A percentile compares a stretch with the other conserved stretches of the same genome.
These are phyloP conservation scores for Leavenworthia alabamica DNA, from an alignment of 345 rosid species.

Conservation along the genomic window DNA sequence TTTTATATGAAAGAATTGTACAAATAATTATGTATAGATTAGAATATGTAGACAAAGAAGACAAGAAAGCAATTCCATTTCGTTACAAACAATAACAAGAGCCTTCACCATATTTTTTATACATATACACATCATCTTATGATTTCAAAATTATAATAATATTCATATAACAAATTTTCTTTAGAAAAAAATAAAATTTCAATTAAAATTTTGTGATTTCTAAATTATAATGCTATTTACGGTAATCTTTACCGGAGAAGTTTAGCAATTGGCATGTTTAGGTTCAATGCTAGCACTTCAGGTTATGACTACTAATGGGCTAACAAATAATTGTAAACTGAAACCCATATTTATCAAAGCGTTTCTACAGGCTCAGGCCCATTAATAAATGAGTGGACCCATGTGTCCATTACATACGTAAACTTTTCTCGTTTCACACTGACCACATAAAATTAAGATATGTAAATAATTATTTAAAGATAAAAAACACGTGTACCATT, in stretches of 20 bases:
- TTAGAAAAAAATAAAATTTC: too few species aligned
- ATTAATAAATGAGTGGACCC: not conserved
- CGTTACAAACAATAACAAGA: slow-evolving; percentile 15
- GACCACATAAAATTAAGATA: too few species aligned
- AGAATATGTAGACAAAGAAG: not conserved
- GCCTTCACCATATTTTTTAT: not conserved
- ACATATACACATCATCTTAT: not conserved
- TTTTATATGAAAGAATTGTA: too few species aligned
- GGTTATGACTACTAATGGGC: not conserved
- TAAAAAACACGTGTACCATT: too few species aligned
- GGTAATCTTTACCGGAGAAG: too few species aligned
- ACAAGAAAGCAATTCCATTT: slow-evolving; percentile 10
- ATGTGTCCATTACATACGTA: too few species aligned
- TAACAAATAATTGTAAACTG: not conserved
- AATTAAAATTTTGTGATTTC: too few species aligned
- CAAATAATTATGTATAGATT: not conserved
- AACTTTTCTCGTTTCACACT: too few species aligned
- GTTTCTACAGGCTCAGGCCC: not conserved
- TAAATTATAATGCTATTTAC: too few species aligned
- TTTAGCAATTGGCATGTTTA: too few species aligned
- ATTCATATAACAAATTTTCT: not conserved
- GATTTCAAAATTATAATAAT: not conserved
- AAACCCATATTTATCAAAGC: not conserved
- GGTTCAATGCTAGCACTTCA: too few species aligned
- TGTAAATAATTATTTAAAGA: too few species aligned